Evolutionary conservation across 2,329 filamentous ascomycete species (phyloP).

Genomic region (Hypoxylon sp.): DNA sequence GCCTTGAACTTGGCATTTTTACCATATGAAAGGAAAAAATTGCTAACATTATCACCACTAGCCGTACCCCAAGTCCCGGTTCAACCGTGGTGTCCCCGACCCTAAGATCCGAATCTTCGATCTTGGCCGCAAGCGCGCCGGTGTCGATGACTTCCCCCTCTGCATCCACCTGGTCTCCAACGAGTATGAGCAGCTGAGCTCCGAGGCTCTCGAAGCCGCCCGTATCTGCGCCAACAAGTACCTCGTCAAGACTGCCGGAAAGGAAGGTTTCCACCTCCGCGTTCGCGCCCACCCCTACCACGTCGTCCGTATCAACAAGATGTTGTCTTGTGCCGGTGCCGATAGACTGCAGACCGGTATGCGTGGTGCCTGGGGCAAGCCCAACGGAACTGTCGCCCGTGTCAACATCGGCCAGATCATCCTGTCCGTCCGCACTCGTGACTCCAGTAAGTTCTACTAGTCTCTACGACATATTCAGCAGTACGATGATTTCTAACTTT

Average conservation of each 20-base stretch:
- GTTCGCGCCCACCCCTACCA: conserved; percentile 97
- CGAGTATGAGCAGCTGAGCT: conserved; percentile 99
- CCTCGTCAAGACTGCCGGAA: conserved; percentile 75
- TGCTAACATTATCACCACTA: conserved; percentile 69
- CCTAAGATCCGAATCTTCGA: conserved; percentile 96
- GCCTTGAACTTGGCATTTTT: not conserved
- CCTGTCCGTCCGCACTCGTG: conserved; percentile 95
- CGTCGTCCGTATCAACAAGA: conserved; percentile 99
- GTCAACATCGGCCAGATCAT: conserved; percentile 99
- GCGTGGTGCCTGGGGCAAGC: conserved; percentile 99
- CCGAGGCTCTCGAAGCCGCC: conserved; percentile 98
- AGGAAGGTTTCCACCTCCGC: conserved; percentile 78
- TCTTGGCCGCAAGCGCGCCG: conserved; percentile 97
- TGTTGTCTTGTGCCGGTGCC: conserved; percentile 99
- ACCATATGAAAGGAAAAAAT: conserved; percentile 9
- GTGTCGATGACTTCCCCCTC: conserved; percentile 98
- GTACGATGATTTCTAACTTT: conserved; percentile 40
- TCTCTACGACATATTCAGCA: not conserved
- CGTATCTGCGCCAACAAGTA: conserved; percentile 99
- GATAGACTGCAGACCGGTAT: conserved; percentile 99
- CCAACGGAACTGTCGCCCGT: conserved; percentile 97
- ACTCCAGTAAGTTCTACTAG: conserved; percentile 72
- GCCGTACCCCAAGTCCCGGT: conserved; percentile 99
- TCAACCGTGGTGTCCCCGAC: conserved; percentile 98
- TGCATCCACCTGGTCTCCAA: conserved; percentile 99